Conservation (phyloP, 2,329 filamentous ascomycete genomes). For the Ceratocystis destructans region DNA sequence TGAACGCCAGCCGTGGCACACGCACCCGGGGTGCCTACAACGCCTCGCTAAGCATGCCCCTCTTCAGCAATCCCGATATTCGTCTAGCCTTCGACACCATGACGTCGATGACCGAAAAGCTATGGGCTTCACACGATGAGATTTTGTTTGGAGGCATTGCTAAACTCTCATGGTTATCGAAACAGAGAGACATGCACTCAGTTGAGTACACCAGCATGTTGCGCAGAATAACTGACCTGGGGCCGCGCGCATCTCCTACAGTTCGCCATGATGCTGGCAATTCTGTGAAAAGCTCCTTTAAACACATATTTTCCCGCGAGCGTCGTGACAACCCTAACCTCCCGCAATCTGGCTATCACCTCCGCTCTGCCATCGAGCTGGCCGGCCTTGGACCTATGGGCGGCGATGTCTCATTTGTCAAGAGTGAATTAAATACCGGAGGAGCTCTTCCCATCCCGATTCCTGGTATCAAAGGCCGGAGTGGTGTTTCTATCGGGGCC, state of each 20-base stretch:
- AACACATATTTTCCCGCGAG: slow-evolving; percentile 69
- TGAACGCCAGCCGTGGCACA: slow-evolving; percentile 80
- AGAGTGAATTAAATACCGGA: slow-evolving; percentile 73
- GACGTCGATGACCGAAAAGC: slow-evolving; percentile 72
- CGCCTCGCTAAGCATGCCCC: slow-evolving; percentile 66
- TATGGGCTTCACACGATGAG: slow-evolving; percentile 91
- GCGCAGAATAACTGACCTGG: slow-evolving; percentile 76
- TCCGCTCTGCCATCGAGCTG: slow-evolving; percentile 68
- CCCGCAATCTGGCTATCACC: slow-evolving; percentile 65
- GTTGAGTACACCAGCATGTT: slow-evolving; percentile 69
- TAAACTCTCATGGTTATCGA: slow-evolving; percentile 60
- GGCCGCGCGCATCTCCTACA: slow-evolving; percentile 61
- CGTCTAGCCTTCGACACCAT: slow-evolving; percentile 67
- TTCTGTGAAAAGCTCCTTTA: slow-evolving; percentile 74
- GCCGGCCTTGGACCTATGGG: slow-evolving; percentile 71
- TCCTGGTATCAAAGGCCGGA: slow-evolving; percentile 52
- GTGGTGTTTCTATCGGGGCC: slow-evolving; percentile 69
- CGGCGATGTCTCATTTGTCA: slow-evolving; percentile 89
- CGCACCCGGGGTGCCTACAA: slow-evolving; percentile 86
- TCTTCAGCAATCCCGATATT: slow-evolving; percentile 72
- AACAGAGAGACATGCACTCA: slow-evolving; percentile 55
- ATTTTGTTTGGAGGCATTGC: slow-evolving; percentile 62
- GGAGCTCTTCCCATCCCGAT: slow-evolving; percentile 60
- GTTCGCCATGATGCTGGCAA: slow-evolving; percentile 79
- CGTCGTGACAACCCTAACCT: slow-evolving; percentile 72